Base-by-base conservation (phyloP, 345 rosid genomes). In the Physaria fendleri region DNA sequence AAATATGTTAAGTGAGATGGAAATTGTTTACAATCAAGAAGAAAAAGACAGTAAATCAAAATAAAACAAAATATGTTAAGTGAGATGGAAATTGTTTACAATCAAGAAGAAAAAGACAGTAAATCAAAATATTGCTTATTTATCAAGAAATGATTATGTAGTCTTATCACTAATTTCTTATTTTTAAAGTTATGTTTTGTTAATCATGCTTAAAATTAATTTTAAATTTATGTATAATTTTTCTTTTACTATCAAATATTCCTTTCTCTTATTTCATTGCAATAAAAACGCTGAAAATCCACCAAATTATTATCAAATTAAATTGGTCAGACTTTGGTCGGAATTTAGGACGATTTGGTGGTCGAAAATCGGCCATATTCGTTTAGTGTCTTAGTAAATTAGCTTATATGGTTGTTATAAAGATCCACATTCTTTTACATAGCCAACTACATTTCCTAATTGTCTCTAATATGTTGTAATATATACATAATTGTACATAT, bases 31-130 rank as follows among this genome's bases (percentile, higher is more conserved):
- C 32, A 47, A 11, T 4, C 17, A 46, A 48, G 41, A 62, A 55
- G 69, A 70, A 46, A 62, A 47, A 17, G 74, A 62, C 69, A 55
- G 3, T 38, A 37, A 68, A 45, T 43, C 56, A 4, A 23, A 61
- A 30, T n/a, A n/a, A n/a, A n/a, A n/a, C n/a, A n/a, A n/a, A n/a
- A n/a, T n/a, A n/a, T n/a, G n/a, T n/a, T n/a, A n/a, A n/a, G n/a
- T n/a, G n/a, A n/a, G n/a, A n/a, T n/a, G 8, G 8, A 62, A 46
- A 55, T 47, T 47, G 57, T 44, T 61, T 38, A 13, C 32, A 47
- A 11, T 4, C 17, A 46, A 48, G 41, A 62, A 55, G 69, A 70
- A 46, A 62, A 47, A 17, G 74, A 62, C 69, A 55, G 3, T 38
- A 37, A 68, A 45, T 43, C 56, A 4, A 23, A 61, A 30, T n/a